Evolutionary conservation across 805 yeast genomes (phyloP).

Genomic region (Wickerhamiella azymoides): DNA sequence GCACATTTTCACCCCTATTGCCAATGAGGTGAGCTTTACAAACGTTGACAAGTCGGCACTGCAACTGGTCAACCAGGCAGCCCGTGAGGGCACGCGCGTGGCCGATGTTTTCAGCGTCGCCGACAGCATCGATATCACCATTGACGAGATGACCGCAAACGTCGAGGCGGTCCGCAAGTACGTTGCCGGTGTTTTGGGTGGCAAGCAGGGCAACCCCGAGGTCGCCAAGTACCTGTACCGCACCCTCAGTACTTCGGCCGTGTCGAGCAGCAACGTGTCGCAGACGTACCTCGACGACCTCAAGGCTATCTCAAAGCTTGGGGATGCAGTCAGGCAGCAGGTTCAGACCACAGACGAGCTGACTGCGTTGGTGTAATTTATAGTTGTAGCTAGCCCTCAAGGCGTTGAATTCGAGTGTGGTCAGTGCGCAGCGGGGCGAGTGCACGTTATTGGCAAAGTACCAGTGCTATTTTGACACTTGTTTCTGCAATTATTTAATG

Average conservation of each 20-base stretch:
- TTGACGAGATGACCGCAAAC: constrained; percentile 27
- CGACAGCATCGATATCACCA: constrained; percentile 23
- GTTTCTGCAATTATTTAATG: too few relatives aligned
- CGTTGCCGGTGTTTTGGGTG: constrained; percentile 20
- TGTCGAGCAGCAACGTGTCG: constrained; percentile 44
- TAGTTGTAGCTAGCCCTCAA: too few relatives aligned
- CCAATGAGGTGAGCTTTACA: constrained; percentile 44
- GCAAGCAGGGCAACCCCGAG: constrained; percentile 24
- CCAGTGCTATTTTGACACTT: too few relatives aligned
- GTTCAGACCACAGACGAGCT: constrained; percentile 64
- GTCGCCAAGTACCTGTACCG: constrained; percentile 56
- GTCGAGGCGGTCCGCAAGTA: constrained; percentile 28
- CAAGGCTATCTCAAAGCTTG: constrained; percentile 65
- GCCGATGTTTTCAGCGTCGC: constrained; percentile 25
- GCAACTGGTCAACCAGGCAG: constrained; percentile 25
- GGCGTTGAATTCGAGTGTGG: too few relatives aligned
- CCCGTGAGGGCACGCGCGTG: constrained; percentile 22
- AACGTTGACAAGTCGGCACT: constrained; percentile 36
- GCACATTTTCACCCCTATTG: constrained; percentile 65
- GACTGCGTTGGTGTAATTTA: constrained; percentile 35
- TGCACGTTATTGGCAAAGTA: too few relatives aligned
- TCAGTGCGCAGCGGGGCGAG: too few relatives aligned
- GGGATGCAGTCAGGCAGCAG: constrained; percentile 75
- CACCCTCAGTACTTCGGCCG: constrained; percentile 27
- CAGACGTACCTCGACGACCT: constrained; percentile 67